phyloP scores from a whole-genome alignment of 108 stramenopile genomes.

The Epithemia pelagica region DNA sequence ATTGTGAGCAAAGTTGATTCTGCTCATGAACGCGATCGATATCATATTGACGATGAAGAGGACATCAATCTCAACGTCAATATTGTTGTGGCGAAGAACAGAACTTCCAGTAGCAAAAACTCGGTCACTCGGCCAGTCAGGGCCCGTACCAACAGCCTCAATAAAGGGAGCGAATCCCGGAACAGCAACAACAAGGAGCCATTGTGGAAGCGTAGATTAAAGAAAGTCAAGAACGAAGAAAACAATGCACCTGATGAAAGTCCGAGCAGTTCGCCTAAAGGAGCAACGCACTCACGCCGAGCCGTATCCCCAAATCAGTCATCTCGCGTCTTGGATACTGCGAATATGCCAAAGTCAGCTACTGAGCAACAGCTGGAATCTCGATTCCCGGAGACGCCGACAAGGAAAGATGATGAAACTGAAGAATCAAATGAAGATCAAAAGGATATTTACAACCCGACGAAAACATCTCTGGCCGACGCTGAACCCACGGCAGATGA shows the following conservation, averaged over 20 bases:
- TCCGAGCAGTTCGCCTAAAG: no score
- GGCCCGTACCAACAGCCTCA: not conserved
- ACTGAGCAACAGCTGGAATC: no score
- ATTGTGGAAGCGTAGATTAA: not conserved
- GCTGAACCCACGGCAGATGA: not conserved
- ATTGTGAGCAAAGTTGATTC: not conserved
- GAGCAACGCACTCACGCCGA: no score
- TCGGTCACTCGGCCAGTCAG: not conserved
- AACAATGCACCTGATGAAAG: no score
- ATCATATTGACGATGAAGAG: not conserved
- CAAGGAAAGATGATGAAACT: not conserved
- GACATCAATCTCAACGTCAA: not conserved
- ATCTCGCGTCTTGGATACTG: no score
- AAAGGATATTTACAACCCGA: not conserved
- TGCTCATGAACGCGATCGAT: not conserved
- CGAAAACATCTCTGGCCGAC: not conserved
- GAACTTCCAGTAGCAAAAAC: not conserved
- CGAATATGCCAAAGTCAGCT: no score
- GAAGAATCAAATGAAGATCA: not conserved
- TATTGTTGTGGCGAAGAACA: not conserved
- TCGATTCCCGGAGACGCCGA: no score
- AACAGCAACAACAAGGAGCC: not conserved
- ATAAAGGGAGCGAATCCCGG: not conserved
- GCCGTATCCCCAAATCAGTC: no score
- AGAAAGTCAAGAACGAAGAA: not conserved